These are phyloP conservation scores for Microsporum ferrugineum DNA, from an alignment of 2,329 filamentous ascomycete genomes.

Conservation along the genomic window DNA sequence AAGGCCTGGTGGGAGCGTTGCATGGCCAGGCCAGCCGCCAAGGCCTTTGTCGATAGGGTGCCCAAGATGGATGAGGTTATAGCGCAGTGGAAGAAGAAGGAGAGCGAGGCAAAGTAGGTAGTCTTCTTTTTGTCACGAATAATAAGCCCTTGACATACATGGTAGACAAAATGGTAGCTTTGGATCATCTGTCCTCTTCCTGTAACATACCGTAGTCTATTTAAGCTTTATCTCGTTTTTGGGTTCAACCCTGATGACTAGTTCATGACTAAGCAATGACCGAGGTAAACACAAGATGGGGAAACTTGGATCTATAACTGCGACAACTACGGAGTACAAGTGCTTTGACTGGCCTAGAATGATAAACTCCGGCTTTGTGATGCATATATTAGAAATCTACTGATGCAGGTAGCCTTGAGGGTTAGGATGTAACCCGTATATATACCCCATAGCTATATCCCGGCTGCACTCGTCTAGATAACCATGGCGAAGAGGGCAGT, in stretches of 20 bases:
- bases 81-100: background rate
- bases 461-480: background rate
- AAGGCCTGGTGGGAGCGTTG: conserved; percentile 31
- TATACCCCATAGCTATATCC: background rate
- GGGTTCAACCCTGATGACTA: no score
- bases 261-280: no score
- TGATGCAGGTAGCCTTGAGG: background rate
- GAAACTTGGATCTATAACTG: background rate
- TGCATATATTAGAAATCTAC: background rate
- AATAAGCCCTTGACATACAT: background rate
- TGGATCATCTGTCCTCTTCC: no score
- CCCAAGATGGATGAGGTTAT: background rate
- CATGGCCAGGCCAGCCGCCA: conserved; percentile 2
- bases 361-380: background rate
- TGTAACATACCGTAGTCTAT: no score
- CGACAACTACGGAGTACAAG: background rate
- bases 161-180: background rate
- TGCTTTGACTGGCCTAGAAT: background rate
- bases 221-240: no score
- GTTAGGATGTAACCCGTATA: background rate
- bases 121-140: background rate
- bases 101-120: background rate
- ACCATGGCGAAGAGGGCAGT: conserved; percentile 18
- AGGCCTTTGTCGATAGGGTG: conserved; percentile 1
- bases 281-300: background rate